phyloP scores from a whole-genome alignment of 495 filamentous ascomycete genomes.

The Talaromyces thailandensis region DNA sequence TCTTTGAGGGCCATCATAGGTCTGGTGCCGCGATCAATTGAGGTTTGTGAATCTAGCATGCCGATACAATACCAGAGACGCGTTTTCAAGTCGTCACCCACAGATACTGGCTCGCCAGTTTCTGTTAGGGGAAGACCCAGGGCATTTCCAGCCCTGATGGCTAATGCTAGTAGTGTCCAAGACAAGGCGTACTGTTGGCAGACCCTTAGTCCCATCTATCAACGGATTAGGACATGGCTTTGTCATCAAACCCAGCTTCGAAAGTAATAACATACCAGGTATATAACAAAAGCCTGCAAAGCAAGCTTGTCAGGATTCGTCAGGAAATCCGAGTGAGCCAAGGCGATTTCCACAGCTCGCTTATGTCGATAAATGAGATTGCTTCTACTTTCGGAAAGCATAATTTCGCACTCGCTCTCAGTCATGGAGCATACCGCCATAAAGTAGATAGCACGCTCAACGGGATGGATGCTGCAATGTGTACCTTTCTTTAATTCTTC shows the following conservation, averaged over 20 bases:
- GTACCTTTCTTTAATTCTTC: background rate
- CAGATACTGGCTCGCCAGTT: background rate
- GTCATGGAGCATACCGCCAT: constrained; percentile 35
- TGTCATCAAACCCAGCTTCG: background rate
- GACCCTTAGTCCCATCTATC: background rate
- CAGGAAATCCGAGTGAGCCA: constrained; percentile 43
- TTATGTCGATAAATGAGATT: constrained; percentile 34
- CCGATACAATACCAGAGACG: constrained; percentile 27
- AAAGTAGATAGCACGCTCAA: constrained; percentile 45
- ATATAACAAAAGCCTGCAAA: constrained; percentile 49
- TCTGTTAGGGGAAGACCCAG: background rate
- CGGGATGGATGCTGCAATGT: constrained; percentile 7
- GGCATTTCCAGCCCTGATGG: background rate
- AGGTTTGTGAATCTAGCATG: constrained; percentile 24
- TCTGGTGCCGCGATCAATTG: constrained; percentile 26
- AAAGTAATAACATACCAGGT: constrained; percentile 23
- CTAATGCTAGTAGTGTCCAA: background rate
- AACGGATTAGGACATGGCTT: background rate
- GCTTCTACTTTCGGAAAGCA: constrained; percentile 31
- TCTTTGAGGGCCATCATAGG: constrained; percentile 23
- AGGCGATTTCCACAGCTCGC: constrained; percentile 35
- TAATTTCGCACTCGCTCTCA: constrained; percentile 26
- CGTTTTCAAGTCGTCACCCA: constrained; percentile 1
- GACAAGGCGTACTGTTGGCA: background rate
- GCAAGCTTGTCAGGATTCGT: constrained; percentile 45